Conservation (phyloP, 148 eudicot species). For the Spergularia bocconei region DNA sequence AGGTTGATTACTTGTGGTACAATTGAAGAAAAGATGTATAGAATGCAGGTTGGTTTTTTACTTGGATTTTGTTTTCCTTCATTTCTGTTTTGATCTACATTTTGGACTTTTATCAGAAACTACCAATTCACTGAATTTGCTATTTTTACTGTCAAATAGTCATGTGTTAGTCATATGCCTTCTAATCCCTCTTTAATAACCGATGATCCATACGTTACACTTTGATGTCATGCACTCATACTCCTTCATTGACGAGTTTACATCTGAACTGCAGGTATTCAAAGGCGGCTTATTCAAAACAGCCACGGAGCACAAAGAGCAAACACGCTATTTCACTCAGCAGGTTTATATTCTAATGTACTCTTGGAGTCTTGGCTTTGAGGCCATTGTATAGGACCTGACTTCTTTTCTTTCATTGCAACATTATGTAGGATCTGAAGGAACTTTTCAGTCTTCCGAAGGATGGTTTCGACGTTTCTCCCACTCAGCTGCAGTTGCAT, state of each 20-base stretch:
- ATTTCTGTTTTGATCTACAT: not conserved
- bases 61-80: not conserved
- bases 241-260: not conserved
- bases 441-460: conserved; percentile 89
- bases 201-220: too few species aligned
- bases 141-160: too few species aligned
- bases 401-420: conserved; percentile 15
- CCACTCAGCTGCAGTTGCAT: conserved; percentile 85
- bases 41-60: conserved; percentile 65
- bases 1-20: conserved; percentile 96
- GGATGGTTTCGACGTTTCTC: conserved; percentile 87
- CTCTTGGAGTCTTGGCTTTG: not conserved
- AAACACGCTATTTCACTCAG: conserved; percentile 91
- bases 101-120: not conserved
- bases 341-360: conserved; percentile 42
- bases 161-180: too few species aligned
- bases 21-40: conserved; percentile 92
- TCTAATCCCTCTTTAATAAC: too few species aligned
- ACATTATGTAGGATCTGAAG: conserved; percentile 61
- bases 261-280: conserved; percentile 50
- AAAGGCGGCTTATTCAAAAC: conserved; percentile 97
- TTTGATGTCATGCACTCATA: not conserved
- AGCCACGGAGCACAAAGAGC: conserved; percentile 99
- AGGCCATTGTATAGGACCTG: not conserved
- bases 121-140: too few species aligned